Conservation (phyloP, 139 green algal genomes). For the Edaphochlamys debaryana region DNA sequence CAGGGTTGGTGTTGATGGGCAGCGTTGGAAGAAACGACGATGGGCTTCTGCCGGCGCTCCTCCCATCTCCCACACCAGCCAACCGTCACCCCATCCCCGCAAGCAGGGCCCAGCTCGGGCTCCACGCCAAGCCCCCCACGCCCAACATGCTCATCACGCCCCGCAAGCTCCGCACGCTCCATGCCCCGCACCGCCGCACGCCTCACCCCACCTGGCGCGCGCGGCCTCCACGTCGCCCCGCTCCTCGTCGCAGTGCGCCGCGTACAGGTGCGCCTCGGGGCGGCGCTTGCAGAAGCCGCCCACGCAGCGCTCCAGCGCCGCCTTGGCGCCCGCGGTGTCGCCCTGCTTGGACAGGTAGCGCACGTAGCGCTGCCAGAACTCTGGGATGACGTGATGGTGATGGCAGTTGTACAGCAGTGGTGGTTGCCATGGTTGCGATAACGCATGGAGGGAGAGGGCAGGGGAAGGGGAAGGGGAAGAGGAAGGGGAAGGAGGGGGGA, state of each 20-base stretch:
- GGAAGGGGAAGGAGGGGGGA: background rate
- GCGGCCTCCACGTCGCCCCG: conserved; percentile 66
- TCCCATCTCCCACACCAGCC: too few relatives aligned
- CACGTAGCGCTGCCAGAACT: conserved; percentile 89
- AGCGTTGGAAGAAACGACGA: too few relatives aligned
- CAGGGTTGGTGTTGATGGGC: too few relatives aligned
- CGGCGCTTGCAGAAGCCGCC: conserved; percentile 72
- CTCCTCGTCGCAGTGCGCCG: conserved; percentile 75
- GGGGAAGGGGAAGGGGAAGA: background rate
- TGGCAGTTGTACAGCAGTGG: background rate
- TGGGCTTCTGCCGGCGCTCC: too few relatives aligned
- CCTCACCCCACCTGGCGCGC: too few relatives aligned
- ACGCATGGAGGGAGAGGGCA: too few relatives aligned
- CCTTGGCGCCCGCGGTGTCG: conserved; percentile 48
- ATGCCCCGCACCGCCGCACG: too few relatives aligned
- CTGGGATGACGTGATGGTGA: conserved; percentile 28
- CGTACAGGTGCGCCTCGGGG: conserved; percentile 76
- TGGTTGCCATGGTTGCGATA: background rate
- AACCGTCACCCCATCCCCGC: too few relatives aligned
- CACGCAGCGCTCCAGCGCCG: conserved; percentile 65
- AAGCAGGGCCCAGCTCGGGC: too few relatives aligned
- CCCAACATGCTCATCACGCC: too few relatives aligned
- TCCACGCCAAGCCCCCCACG: too few relatives aligned
- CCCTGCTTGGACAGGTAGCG: conserved; percentile 64
- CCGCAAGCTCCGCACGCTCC: too few relatives aligned